phyloP scores from a whole-genome alignment of 2,329 filamentous ascomycete species.

The Coniochaeta prunicola region DNA sequence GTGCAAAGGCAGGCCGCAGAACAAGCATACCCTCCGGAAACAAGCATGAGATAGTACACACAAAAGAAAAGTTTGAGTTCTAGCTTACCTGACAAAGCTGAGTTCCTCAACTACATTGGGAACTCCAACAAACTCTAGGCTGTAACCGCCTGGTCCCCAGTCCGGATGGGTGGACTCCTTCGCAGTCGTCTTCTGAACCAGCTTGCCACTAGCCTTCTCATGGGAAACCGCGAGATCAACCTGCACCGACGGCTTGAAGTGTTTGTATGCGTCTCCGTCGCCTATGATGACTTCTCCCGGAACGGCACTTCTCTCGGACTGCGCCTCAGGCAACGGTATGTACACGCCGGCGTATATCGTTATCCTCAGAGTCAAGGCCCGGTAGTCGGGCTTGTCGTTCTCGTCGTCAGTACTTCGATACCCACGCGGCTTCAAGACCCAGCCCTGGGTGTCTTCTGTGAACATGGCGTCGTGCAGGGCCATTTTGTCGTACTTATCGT shows the following conservation, averaged over 20 bases:
- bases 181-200: slow-evolving; percentile 48
- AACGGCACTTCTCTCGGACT: slow-evolving; percentile 19
- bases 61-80: slow-evolving; percentile 6
- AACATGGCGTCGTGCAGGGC: slow-evolving; percentile 99
- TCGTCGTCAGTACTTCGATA: slow-evolving; percentile 50
- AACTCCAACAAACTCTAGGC: slow-evolving; percentile 51
- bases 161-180: slow-evolving; percentile 57
- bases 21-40: no score
- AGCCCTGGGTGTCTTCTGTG: slow-evolving; percentile 71
- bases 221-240: slow-evolving; percentile 65
- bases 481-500: slow-evolving; percentile 76
- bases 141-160: slow-evolving; percentile 45
- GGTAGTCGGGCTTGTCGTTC: slow-evolving; percentile 34
- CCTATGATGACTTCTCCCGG: slow-evolving; percentile 22
- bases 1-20: no score
- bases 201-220: slow-evolving; percentile 30
- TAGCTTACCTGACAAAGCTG: slow-evolving; percentile 64
- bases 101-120: slow-evolving; percentile 59
- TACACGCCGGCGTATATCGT: slow-evolving; percentile 71
- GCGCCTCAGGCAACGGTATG: slow-evolving; percentile 49
- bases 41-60: no score
- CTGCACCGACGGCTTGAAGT: slow-evolving; percentile 66
- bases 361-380: slow-evolving; percentile 60
- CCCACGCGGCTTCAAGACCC: slow-evolving; percentile 75
- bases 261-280: slow-evolving; percentile 39